These are phyloP conservation scores for Epichloe festucae DNA, from an alignment of 2,329 filamentous ascomycete genomes.

Conservation along the genomic window DNA sequence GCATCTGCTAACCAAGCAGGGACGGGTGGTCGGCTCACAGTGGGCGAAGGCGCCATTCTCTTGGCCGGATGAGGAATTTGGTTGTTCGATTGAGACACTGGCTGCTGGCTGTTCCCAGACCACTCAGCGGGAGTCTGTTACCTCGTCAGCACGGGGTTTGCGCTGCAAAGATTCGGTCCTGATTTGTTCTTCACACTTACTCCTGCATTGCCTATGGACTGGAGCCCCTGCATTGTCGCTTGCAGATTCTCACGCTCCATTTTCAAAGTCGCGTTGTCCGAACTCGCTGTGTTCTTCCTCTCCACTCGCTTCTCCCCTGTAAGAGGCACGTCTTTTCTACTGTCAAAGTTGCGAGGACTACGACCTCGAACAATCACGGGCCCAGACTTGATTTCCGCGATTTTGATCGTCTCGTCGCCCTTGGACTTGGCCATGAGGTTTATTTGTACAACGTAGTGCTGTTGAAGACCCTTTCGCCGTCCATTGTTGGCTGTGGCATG, in stretches of 20 bases:
- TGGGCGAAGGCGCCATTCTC: conserved; percentile 39
- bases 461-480: conserved; percentile 81
- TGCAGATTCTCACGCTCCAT: conserved; percentile 20
- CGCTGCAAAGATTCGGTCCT: not conserved
- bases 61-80: conserved; percentile 37
- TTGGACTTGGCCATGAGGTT: conserved; percentile 68
- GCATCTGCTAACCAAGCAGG: conserved; percentile 34
- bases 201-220: conserved; percentile 21
- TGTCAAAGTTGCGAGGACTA: conserved; percentile 89
- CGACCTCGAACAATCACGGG: conserved; percentile 91
- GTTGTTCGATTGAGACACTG: conserved; percentile 19
- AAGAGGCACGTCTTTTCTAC: conserved; percentile 71
- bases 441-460: conserved; percentile 84
- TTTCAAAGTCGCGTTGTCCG: conserved; percentile 21
- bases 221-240: conserved; percentile 17
- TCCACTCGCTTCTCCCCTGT: conserved; percentile 40
- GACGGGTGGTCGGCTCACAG: conserved; percentile 37
- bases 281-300: conserved; percentile 27
- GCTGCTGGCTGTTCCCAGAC: conserved; percentile 23
- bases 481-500: conserved; percentile 96
- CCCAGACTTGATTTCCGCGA: conserved; percentile 79
- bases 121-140: conserved; percentile 30
- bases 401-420: conserved; percentile 51
- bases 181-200: conserved; percentile 12
- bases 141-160: conserved; percentile 6